Base-by-base conservation (phyloP, 2,329 filamentous ascomycete genomes). In the Mariannaea sp. region DNA sequence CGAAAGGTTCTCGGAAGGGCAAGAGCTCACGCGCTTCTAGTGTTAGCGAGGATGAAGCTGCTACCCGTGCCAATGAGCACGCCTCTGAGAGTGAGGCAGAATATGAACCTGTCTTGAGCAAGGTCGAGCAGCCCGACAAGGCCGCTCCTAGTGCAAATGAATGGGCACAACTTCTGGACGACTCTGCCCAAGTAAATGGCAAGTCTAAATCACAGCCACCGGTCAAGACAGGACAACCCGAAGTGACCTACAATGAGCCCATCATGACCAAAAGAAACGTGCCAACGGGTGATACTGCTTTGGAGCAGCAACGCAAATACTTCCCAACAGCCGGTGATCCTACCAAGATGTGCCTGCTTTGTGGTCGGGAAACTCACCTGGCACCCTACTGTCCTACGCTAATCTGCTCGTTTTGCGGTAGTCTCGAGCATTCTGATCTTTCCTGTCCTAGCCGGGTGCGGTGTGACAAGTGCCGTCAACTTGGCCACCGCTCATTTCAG, bases 391-490 rank as follows among this genome's bases (percentile, higher is more conserved):
- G 83, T 61, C 75, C 78, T 10, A 67, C 73, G 10, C 64, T 73
- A 17, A 65, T 56, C 3, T 86, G 84, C 65, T 73, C 69, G 6
- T 77, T 77, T 49, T 86, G 80, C 64, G 67, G 70, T 19, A 71
- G 69, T 46, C 54, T 60, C 10, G 70, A 70, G 2, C 83, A 87
- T 65, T 75, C 75, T 47, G 71, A 74, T 5, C 76, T 76, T 58
- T 72, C 69, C 48, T 87, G 84, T 58, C 80, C 82, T 9, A 72
- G 70, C 5, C 75, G 73, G 27, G 68, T 69, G 27, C 76, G 81
- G 55, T 87, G 84, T 65, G 66, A 62, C 42, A 84, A 83, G 65
- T 90, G 88, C 69, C 79, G 76, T 41, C 81, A 86, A 68, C 73
- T 80, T 36, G 87, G 87, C 8, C 88, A 91, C 63, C 61, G 64